phyloP scores from a whole-genome alignment of 2,329 filamentous ascomycete species.

The Coniella lustricola region DNA sequence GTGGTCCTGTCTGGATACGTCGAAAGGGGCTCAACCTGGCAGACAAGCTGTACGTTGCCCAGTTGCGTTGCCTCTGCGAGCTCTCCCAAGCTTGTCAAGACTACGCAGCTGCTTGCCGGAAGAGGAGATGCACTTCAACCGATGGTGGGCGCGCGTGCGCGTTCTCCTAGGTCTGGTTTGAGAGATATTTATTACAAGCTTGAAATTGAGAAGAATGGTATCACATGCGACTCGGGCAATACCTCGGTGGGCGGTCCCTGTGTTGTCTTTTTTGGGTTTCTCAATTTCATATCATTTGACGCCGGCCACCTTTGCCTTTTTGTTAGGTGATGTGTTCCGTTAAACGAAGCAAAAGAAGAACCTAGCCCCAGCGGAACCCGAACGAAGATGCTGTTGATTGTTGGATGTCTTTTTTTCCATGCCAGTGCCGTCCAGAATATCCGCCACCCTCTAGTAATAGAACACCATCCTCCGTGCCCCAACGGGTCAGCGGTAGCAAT shows the following conservation, averaged over 20 bases:
- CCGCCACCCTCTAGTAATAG: slow-evolving; percentile 26
- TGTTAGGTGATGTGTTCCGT: slow-evolving; percentile 48
- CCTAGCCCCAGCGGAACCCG: slow-evolving; percentile 35
- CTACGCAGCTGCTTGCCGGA: neutral
- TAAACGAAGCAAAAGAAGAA: slow-evolving; percentile 45
- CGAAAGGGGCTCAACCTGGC: neutral
- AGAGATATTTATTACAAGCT: slow-evolving; percentile 22
- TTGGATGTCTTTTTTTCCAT: slow-evolving; percentile 31
- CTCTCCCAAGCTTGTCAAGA: neutral
- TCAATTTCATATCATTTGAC: slow-evolving; percentile 58
- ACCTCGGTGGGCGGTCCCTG: slow-evolving; percentile 18
- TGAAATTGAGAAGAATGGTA: slow-evolving; percentile 12
- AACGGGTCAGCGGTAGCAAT: slow-evolving; percentile 6
- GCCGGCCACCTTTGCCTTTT: slow-evolving; percentile 48
- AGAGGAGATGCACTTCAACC: neutral
- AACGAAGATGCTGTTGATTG: slow-evolving; percentile 37
- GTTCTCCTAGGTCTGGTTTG: slow-evolving; percentile 13
- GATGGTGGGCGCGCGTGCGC: neutral
- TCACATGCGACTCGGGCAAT: slow-evolving; percentile 31
- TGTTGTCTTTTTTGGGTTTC: slow-evolving; percentile 37
- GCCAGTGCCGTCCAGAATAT: slow-evolving; percentile 33
- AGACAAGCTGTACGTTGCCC: neutral
- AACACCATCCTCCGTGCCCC: slow-evolving; percentile 15
- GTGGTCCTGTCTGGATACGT: too few relatives aligned
- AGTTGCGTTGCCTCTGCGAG: neutral